Evolutionary conservation across 176 grass and related monocot genomes (phyloP).

Genomic region (Thalia dealbata): DNA sequence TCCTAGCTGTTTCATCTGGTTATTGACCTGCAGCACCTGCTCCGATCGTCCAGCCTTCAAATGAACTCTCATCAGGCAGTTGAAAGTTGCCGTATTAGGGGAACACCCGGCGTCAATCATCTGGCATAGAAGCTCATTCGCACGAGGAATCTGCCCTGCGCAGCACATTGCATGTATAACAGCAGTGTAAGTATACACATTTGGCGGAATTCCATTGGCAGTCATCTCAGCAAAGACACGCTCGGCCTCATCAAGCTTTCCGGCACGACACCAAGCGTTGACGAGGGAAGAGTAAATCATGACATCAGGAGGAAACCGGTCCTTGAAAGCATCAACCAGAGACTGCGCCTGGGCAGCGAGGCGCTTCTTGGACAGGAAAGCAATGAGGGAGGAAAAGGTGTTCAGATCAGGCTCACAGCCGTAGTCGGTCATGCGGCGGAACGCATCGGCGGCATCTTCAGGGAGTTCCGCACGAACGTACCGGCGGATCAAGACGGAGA

Average conservation of each 20-base stretch:
- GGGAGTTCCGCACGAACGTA: slow-evolving; percentile 57
- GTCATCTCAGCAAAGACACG: slow-evolving; percentile 58
- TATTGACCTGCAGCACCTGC: slow-evolving; percentile 83
- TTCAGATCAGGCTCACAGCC: slow-evolving; percentile 40
- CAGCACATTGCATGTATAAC: slow-evolving; percentile 93
- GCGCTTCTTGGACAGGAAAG: slow-evolving; percentile 61
- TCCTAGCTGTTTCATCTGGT: slow-evolving; percentile 69
- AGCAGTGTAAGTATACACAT: slow-evolving; percentile 82
- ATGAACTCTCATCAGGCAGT: slow-evolving; percentile 59
- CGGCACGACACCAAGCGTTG: slow-evolving; percentile 68
- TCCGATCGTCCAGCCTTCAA: slow-evolving; percentile 62
- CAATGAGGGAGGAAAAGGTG: slow-evolving; percentile 46
- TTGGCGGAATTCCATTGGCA: slow-evolving; percentile 47
- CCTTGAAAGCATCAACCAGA: slow-evolving; percentile 55
- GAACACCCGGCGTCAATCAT: slow-evolving; percentile 69
- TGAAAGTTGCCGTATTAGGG: slow-evolving; percentile 67
- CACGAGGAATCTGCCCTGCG: slow-evolving; percentile 62
- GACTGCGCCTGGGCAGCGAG: slow-evolving; percentile 59
- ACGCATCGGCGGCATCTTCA: slow-evolving; percentile 44
- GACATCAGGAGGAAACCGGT: slow-evolving; percentile 55
- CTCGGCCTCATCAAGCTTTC: slow-evolving; percentile 57
- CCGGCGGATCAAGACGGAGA: slow-evolving; percentile 47
- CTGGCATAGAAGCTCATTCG: slow-evolving; percentile 72
- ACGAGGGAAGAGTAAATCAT: slow-evolving; percentile 65
- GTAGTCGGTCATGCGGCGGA: slow-evolving; percentile 60